Evolutionary conservation across 495 filamentous ascomycete species (phyloP).

Genomic region (Cenococcum geophilum): DNA sequence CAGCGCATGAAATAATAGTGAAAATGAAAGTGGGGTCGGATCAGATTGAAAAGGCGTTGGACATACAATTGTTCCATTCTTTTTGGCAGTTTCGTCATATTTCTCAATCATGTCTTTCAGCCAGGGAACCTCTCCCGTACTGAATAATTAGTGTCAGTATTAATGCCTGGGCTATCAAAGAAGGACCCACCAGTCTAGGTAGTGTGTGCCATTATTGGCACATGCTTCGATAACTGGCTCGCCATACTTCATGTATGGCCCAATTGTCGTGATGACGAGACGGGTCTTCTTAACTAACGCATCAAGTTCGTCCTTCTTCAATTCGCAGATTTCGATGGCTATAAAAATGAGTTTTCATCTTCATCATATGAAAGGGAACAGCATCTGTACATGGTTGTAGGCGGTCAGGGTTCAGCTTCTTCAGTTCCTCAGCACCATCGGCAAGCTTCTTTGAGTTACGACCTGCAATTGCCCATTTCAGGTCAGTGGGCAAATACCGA

Average conservation of each 20-base stretch:
- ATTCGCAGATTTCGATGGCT: constrained; percentile 59
- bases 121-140: constrained; percentile 82
- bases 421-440: constrained; percentile 57
- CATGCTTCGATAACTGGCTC: constrained; percentile 82
- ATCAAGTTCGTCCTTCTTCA: constrained; percentile 58
- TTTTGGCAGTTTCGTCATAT: constrained; percentile 68
- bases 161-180: not conserved
- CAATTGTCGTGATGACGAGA: constrained; percentile 75
- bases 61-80: constrained; percentile 64
- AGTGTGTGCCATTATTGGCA: constrained; percentile 80
- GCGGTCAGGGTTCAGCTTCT: constrained; percentile 62
- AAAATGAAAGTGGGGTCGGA: not conserved
- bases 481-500: constrained; percentile 62
- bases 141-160: constrained; percentile 21
- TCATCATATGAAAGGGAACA: constrained; percentile 8
- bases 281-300: constrained; percentile 66
- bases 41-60: not conserved
- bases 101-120: constrained; percentile 70
- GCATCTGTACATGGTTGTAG: constrained; percentile 52
- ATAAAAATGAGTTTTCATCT: constrained; percentile 16
- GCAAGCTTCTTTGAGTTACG: constrained; percentile 70
- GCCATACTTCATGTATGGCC: constrained; percentile 75
- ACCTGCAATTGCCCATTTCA: constrained; percentile 88
- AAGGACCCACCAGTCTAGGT: constrained; percentile 58
- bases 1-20: not conserved